phyloP scores from a whole-genome alignment of 2,329 filamentous ascomycete species.

The Monascus ruber region DNA sequence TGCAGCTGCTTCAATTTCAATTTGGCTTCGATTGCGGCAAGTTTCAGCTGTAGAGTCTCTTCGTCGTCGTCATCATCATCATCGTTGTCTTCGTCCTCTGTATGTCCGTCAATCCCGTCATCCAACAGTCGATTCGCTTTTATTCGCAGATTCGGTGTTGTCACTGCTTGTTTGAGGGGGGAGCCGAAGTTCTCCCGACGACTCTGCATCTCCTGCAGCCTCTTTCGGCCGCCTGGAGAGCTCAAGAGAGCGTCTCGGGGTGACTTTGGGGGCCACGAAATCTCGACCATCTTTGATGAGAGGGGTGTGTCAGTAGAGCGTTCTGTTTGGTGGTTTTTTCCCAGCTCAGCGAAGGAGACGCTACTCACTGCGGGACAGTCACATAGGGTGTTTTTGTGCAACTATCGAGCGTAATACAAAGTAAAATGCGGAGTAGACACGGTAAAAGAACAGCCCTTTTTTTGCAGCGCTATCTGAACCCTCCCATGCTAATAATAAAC shows the following conservation, averaged over 20 bases:
- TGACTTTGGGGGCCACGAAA: constrained; percentile 52
- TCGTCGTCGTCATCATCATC: constrained; percentile 72
- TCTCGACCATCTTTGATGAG: constrained; percentile 27
- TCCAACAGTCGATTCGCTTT: constrained; percentile 21
- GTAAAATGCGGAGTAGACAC: too few relatives aligned
- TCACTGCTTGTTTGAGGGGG: constrained; percentile 44
- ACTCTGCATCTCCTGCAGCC: constrained; percentile 56
- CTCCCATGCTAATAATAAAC: too few relatives aligned
- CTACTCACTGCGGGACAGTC: constrained; percentile 13
- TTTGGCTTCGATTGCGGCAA: constrained; percentile 79
- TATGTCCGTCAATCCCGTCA: constrained; percentile 18
- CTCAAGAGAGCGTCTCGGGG: constrained; percentile 51
- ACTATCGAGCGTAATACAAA: too few relatives aligned
- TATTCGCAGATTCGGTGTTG: constrained; percentile 28
- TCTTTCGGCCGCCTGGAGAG: constrained; percentile 69
- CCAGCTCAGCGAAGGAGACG: background rate
- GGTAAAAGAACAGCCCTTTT: too few relatives aligned
- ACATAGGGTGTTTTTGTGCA: too few relatives aligned
- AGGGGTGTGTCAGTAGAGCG: background rate
- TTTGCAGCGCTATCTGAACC: too few relatives aligned
- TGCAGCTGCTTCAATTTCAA: constrained; percentile 80
- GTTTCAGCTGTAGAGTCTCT: constrained; percentile 73
- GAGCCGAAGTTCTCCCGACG: constrained; percentile 59
- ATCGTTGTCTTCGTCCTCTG: constrained; percentile 34
- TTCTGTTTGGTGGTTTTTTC: background rate